Base-by-base conservation (phyloP, 306 rosid genomes). In the Sicyos baderoa region DNA sequence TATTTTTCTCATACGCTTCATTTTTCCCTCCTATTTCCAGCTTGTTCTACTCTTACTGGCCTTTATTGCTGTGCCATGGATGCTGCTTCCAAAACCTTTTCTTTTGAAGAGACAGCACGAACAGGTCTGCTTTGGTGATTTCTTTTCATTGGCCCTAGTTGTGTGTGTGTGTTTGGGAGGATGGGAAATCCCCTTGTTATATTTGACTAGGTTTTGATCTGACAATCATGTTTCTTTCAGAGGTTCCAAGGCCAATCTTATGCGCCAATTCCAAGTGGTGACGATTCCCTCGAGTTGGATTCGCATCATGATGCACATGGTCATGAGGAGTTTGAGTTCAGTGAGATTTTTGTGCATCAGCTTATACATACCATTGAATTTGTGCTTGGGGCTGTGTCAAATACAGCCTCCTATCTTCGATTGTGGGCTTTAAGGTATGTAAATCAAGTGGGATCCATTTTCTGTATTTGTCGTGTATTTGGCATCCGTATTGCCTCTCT, bases 391-490 rank as follows among this genome's bases (percentile, higher is more conserved):
- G 95, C 98, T 17, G 96, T 93, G 59, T 93, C 98, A 72, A 93
- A 93, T 68, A 93, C 98, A 15, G 98, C 98, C 82, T 93, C 98
- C 4, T 93, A 89, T 77, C 98, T 93, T 68, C 94, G 98, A 63
- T 80, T 93, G n/a, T 90, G 97, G 98, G 98, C 97, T 60, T 88
- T 93, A 54, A 93, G 97, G 98, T 93, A 61, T 42, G 80, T 77
- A 66, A 64, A 71, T 73, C 32, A 37, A 63, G 51, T 23, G 63
- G 15, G 58, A 0, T 40, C 18, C 71, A 58, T 32, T 74, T 27
- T 62, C 47, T 51, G 19, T 50, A 17, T 70, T 53, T 62, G 62
- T 32, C 8, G 15, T 35, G 52, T 53, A 10, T 70, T 54, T 29
- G 5, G 47, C 50, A 52, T n/a, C n/a, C n/a, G n/a, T n/a, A n/a